Evolutionary conservation across 352 stramenopile species (phyloP).

Genomic region (Pythium plurisporium): DNA sequence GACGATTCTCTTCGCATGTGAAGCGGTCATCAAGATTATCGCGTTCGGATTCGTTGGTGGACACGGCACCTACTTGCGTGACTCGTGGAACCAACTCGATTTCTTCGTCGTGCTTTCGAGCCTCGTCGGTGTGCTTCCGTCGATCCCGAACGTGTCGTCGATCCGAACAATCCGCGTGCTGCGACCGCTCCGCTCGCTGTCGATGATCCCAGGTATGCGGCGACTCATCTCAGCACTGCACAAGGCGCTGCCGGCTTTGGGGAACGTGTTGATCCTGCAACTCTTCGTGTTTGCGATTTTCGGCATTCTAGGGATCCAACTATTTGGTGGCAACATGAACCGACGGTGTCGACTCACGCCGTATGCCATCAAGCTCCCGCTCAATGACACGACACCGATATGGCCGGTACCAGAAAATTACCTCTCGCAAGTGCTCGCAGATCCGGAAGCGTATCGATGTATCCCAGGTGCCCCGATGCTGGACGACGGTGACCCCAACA

Average conservation of each 20-base stretch:
- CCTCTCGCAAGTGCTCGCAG: slow-evolving; percentile 32
- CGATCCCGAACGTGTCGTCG: slow-evolving; percentile 69
- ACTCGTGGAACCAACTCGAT: slow-evolving; percentile 91
- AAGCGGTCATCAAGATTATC: slow-evolving; percentile 90
- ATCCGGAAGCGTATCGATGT: slow-evolving; percentile 38
- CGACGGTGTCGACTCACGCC: slow-evolving; percentile 77
- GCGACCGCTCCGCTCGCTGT: slow-evolving; percentile 85
- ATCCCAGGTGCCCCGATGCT: slow-evolving; percentile 27
- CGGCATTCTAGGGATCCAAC: slow-evolving; percentile 86
- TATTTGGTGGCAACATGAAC: slow-evolving; percentile 82
- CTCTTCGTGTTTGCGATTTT: slow-evolving; percentile 92
- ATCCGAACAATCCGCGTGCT: slow-evolving; percentile 88
- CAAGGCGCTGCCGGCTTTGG: slow-evolving; percentile 79
- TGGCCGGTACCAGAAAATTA: slow-evolving; percentile 59
- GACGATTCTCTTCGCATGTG: slow-evolving; percentile 83
- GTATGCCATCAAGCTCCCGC: slow-evolving; percentile 53
- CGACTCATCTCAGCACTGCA: slow-evolving; percentile 80
- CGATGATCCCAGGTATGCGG: slow-evolving; percentile 76
- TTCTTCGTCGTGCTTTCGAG: slow-evolving; percentile 89
- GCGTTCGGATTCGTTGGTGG: slow-evolving; percentile 69
- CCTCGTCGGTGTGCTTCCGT: slow-evolving; percentile 46
- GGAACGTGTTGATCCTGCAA: slow-evolving; percentile 86
- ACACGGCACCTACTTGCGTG: slow-evolving; percentile 67
- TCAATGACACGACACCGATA: slow-evolving; percentile 22
- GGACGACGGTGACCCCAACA: slow-evolving; percentile 44